phyloP scores from a whole-genome alignment of 2,329 filamentous ascomycete genomes.

The Sporothrix inflata region DNA sequence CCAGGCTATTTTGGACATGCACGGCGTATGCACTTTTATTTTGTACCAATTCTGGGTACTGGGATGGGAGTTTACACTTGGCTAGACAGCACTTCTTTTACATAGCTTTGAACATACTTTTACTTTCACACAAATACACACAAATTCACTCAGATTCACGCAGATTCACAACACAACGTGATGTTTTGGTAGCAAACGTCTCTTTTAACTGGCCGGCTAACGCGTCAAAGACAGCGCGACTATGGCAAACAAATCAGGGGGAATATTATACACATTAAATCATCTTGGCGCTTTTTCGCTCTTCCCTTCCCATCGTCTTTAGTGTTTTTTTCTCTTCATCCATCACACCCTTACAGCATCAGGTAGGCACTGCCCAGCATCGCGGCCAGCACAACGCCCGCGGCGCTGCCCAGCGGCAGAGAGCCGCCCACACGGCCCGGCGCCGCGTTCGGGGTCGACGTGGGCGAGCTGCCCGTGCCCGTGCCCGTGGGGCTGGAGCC shows the following conservation, averaged over 20 bases:
- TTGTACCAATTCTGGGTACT: neutral
- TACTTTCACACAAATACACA: neutral
- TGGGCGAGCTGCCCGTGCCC: constrained; percentile 8
- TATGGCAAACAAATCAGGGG: neutral
- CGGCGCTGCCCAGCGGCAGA: constrained; percentile 23
- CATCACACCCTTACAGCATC: constrained; percentile 25
- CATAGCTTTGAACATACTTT: neutral
- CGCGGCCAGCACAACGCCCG: constrained; percentile 22
- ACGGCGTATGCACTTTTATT: neutral
- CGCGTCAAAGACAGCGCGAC: neutral
- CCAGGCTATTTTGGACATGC: neutral
- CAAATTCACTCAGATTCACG: no score
- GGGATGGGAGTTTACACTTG: neutral
- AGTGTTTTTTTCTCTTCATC: neutral
- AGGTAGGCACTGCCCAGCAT: constrained; percentile 31
- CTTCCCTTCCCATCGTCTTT: neutral
- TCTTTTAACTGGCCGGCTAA: neutral
- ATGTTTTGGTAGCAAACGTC: neutral
- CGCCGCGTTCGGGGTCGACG: constrained; percentile 28
- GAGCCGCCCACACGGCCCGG: constrained; percentile 24
- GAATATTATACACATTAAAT: constrained; percentile 19
- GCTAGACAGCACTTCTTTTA: neutral
- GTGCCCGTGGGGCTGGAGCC: constrained; percentile 11
- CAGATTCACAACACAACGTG: no score
- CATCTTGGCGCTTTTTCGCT: neutral